A percentile compares a stretch with the other conserved stretches of the same genome.
phyloP scores from a whole-genome alignment of 164 flowering plant species.

The Vitis amurensis region DNA sequence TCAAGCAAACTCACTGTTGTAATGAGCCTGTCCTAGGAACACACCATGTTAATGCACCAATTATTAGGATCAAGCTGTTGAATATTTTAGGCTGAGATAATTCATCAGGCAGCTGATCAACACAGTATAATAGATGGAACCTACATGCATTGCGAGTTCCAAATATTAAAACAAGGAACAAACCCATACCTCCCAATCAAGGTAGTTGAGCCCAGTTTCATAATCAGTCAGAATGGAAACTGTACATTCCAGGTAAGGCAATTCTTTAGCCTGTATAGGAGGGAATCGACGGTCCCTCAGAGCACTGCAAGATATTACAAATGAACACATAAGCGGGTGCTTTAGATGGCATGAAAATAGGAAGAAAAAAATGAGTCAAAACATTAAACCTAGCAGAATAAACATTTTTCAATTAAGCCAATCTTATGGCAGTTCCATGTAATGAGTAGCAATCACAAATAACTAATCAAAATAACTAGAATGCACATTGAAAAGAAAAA shows the following conservation, averaged over 20 bases:
- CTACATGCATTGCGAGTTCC: not conserved
- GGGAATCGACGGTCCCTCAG: conserved; percentile 91
- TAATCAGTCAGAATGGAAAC: conserved; percentile 87
- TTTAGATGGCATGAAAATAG: not conserved
- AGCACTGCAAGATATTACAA: conserved; percentile 60
- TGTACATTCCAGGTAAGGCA: conserved; percentile 90
- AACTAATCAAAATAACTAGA: no score
- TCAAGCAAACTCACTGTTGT: not conserved
- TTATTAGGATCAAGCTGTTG: not conserved
- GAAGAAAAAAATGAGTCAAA: not conserved
- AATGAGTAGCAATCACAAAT: not conserved
- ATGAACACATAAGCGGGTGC: conserved; percentile 5
- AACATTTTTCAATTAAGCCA: not conserved
- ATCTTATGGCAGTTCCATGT: not conserved
- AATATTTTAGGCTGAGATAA: no score
- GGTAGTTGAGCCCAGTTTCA: conserved; percentile 76
- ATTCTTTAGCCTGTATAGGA: conserved; percentile 91
- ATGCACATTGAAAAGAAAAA: no score
- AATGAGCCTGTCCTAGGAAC: not conserved
- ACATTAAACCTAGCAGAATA: not conserved
- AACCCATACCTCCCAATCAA: conserved; percentile 92
- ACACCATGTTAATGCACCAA: not conserved
- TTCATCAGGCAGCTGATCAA: no score
- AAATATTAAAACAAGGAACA: conserved; percentile 2
- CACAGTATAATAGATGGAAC: no score